These are phyloP conservation scores for Carex myosuroides DNA, from an alignment of 176 grass and related monocot genomes.

Conservation along the genomic window DNA sequence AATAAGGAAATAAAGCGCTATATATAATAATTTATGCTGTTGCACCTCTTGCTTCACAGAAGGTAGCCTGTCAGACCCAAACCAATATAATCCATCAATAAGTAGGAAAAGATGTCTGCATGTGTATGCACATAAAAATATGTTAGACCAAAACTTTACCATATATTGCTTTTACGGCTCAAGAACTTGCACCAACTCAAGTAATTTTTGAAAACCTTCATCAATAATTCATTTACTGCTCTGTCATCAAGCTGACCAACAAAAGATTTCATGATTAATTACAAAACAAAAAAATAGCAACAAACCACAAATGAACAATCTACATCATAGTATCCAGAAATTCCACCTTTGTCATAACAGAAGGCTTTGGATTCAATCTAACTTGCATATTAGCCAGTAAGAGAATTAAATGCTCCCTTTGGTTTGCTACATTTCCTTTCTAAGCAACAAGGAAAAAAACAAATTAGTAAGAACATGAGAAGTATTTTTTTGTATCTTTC, in stretches of 20 bases:
- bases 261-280: constrained; percentile 25
- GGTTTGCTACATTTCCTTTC: constrained; percentile 94
- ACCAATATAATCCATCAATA: not conserved
- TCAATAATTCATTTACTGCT: constrained; percentile 78
- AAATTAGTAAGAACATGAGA: not conserved
- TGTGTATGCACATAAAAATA: not conserved
- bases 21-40: constrained; percentile 93
- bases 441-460: constrained; percentile 5
- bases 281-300: constrained; percentile 13
- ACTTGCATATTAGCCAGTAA: constrained; percentile 86
- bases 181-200: constrained; percentile 92
- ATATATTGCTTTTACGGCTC: constrained; percentile 80
- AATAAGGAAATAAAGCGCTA: constrained; percentile 95
- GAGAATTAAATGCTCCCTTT: constrained; percentile 93
- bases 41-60: constrained; percentile 94
- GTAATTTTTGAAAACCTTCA: constrained; percentile 90
- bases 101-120: not conserved
- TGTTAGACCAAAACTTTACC: constrained; percentile 32
- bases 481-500: not conserved
- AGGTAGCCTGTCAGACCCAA: constrained; percentile 48
- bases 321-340: not conserved
- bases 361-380: constrained; percentile 63
- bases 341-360: constrained; percentile 60
- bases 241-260: constrained; percentile 87
- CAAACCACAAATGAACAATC: not conserved